A percentile compares a stretch with the other conserved stretches of the same genome.
These are phyloP conservation scores for Kitagawia praeruptora DNA, from an alignment of 129 eudicot genomes.

Conservation along the genomic window DNA sequence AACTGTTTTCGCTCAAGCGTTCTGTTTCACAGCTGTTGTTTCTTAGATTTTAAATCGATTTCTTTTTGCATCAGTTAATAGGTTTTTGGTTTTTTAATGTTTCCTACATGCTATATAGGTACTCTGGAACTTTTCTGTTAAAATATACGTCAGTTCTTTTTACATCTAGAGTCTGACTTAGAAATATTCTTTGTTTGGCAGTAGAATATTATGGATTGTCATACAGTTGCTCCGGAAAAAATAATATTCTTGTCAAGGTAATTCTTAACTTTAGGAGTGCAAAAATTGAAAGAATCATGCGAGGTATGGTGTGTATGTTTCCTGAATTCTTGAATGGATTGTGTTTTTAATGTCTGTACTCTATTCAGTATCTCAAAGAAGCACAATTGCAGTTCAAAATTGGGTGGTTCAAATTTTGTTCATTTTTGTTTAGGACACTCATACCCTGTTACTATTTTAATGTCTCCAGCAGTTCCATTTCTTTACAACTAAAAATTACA, in stretches of 20 bases:
- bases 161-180: neutral
- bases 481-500: neutral
- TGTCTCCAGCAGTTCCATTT: neutral
- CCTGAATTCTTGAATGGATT: neutral
- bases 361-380: neutral
- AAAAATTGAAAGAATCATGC: neutral
- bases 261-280: slow-evolving; percentile 10
- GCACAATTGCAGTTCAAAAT: neutral
- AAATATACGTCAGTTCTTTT: neutral
- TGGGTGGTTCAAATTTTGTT: neutral
- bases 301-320: neutral
- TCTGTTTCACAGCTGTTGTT: neutral
- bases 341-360: neutral
- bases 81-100: neutral
- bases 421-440: neutral
- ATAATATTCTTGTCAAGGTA: slow-evolving; percentile 31
- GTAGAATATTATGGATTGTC: slow-evolving; percentile 39
- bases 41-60: neutral
- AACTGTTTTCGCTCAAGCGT: neutral
- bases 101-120: neutral
- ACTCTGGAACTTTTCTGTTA: neutral
- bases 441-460: neutral
- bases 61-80: neutral
- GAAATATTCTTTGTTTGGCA: neutral
- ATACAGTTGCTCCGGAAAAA: slow-evolving; percentile 25